Conservation (phyloP, 148 eudicot genomes). For the Rhododendron molle region DNA sequence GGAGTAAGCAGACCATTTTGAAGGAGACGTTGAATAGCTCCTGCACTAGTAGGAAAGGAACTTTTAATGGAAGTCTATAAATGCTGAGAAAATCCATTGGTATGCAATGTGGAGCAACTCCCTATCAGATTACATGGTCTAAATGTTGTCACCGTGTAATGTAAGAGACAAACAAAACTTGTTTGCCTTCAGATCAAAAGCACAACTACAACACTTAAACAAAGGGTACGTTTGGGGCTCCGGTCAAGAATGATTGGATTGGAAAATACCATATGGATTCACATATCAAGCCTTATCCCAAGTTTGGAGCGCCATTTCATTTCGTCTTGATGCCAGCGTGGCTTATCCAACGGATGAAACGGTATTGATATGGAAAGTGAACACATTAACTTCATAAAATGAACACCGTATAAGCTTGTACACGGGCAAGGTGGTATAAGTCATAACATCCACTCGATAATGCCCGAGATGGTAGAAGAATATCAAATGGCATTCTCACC, state of each 20-base stretch:
- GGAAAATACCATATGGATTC: neutral
- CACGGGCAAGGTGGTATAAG: neutral
- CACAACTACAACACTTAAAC: neutral
- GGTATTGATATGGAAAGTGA: neutral
- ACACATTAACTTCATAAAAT: neutral
- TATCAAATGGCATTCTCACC: neutral
- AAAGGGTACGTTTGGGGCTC: neutral
- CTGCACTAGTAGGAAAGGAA: constrained; percentile 34
- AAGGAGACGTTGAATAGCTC: constrained; percentile 85
- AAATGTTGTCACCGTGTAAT: neutral
- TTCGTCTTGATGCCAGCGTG: neutral
- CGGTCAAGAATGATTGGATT: neutral
- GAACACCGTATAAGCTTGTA: neutral
- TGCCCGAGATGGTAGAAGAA: neutral
- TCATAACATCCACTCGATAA: neutral
- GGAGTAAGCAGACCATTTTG: constrained; percentile 75
- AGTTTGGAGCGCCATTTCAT: neutral
- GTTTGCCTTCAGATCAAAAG: neutral
- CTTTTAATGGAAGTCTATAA: neutral
- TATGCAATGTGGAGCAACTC: constrained; percentile 1
- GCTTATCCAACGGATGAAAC: neutral
- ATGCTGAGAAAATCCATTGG: neutral
- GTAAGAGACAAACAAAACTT: neutral
- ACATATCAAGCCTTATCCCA: neutral
- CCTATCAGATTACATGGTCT: neutral